Conservation (phyloP, 371 early-diverging fungal species). For the Zopfochytrium polystomum region DNA sequence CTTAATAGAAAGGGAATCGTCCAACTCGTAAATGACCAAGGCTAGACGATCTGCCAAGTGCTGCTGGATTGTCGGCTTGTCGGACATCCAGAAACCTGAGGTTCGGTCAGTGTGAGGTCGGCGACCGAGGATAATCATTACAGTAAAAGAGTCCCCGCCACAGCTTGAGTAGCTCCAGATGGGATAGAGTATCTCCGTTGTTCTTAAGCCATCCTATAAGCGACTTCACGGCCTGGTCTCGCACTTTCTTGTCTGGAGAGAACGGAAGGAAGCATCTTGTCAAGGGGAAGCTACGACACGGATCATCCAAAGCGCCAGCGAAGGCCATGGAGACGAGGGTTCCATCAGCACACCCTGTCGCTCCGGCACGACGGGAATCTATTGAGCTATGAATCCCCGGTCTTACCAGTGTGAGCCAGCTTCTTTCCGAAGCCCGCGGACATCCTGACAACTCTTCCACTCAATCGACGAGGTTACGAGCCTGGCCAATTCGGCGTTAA, state of each 20-base stretch:
- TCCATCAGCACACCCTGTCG: background rate
- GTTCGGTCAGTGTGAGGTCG: background rate
- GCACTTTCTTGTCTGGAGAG: conserved; percentile 71
- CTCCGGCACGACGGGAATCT: conserved; percentile 5
- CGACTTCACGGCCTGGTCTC: conserved; percentile 76
- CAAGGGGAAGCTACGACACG: background rate
- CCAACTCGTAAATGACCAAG: conserved; percentile 56
- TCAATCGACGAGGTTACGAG: too few relatives aligned
- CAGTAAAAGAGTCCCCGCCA: conserved; percentile 95
- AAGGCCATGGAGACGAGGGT: background rate
- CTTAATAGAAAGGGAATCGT: conserved; percentile 46
- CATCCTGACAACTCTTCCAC: too few relatives aligned
- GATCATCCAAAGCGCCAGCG: background rate
- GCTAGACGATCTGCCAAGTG: conserved; percentile 78
- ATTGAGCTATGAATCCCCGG: too few relatives aligned
- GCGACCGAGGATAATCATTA: conserved; percentile 38
- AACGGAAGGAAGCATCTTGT: background rate
- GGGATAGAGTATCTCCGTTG: conserved; percentile 53
- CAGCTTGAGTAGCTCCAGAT: conserved; percentile 74
- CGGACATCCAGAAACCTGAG: conserved; percentile 91
- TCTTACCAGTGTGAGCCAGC: conserved; percentile 62
- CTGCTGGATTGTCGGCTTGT: conserved; percentile 89
- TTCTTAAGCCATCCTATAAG: conserved; percentile 60
- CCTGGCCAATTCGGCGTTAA: too few relatives aligned
- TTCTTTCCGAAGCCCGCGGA: conserved; percentile 63